phyloP scores from a whole-genome alignment of 371 early-diverging fungal species.

The Apophysomyces trapeziformis region DNA sequence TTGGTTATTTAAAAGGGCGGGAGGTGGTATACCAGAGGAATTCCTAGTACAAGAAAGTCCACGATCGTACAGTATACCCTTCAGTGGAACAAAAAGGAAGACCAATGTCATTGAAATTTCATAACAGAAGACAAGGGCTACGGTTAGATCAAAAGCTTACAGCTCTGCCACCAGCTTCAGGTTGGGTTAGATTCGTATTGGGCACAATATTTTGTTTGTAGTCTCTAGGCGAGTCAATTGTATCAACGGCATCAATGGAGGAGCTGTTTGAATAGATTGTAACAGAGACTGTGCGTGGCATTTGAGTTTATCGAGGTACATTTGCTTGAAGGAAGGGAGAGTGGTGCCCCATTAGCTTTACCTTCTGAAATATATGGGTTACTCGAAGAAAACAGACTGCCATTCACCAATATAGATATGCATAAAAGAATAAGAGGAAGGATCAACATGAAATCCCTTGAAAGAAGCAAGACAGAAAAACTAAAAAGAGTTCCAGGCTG shows the following conservation, averaged over 20 bases:
- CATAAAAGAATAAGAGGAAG: constrained; percentile 17
- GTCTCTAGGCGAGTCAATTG: constrained; percentile 22
- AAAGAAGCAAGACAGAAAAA: not conserved
- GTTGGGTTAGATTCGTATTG: constrained; percentile 37
- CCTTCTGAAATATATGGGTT: constrained; percentile 46
- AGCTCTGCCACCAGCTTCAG: constrained; percentile 31
- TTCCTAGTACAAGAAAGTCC: constrained; percentile 43
- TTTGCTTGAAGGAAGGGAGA: no score
- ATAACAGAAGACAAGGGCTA: no score
- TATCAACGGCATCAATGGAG: constrained; percentile 21
- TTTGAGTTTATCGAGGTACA: no score
- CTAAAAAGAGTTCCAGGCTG: not conserved
- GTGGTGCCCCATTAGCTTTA: constrained; percentile 12
- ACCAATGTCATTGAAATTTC: no score
- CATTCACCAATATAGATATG: constrained; percentile 14
- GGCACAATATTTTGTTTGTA: constrained; percentile 43
- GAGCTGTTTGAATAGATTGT: constrained; percentile 44
- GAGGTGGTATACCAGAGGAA: constrained; percentile 20
- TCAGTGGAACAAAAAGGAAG: not conserved
- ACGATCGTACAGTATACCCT: constrained; percentile 54
- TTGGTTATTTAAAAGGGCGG: constrained; percentile 23
- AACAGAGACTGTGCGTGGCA: constrained; percentile 24
- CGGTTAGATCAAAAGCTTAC: constrained; percentile 5
- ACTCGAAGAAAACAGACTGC: constrained; percentile 36
- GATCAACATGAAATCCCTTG: constrained; percentile 3